These are phyloP conservation scores for Candida alai DNA, from an alignment of 805 yeast genomes.

Conservation along the genomic window DNA sequence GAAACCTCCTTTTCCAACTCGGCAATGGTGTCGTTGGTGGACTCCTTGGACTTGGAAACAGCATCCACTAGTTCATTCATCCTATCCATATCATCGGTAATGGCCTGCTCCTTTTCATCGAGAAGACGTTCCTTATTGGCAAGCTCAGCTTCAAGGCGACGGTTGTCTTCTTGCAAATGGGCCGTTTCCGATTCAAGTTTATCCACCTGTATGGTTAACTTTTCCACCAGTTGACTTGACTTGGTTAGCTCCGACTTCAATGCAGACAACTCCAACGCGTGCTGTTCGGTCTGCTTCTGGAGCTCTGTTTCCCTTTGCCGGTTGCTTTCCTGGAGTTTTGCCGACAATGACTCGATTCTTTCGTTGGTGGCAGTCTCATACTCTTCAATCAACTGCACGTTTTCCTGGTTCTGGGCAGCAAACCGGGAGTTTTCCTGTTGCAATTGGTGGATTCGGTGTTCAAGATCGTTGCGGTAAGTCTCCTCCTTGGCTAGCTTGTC, in stretches of 20 bases:
- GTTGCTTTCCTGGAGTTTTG: slow-evolving; percentile 4
- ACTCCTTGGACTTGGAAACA: slow-evolving; percentile 16
- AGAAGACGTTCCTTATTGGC: slow-evolving; percentile 1
- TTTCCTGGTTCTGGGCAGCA: slow-evolving; percentile 6
- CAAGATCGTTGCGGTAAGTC: slow-evolving; percentile 10
- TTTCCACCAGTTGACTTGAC: slow-evolving; percentile 4
- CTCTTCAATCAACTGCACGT: slow-evolving; percentile 10
- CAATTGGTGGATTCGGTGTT: slow-evolving; percentile 13
- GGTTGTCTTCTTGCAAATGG: slow-evolving; percentile 9
- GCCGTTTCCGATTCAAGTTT: slow-evolving; percentile 5
- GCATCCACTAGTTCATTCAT: slow-evolving; percentile 26
- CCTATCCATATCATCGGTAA: slow-evolving; percentile 27
- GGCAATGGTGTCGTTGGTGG: slow-evolving; percentile 2
- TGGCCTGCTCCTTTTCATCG: slow-evolving; percentile 28
- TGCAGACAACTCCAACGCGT: not conserved
- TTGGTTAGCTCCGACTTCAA: slow-evolving; percentile 1
- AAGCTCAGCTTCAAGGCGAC: slow-evolving; percentile 2
- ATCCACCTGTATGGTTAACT: slow-evolving; percentile 6
- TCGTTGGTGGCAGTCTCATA: slow-evolving; percentile 2
- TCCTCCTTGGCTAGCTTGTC: not conserved
- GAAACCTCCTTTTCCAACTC: slow-evolving; percentile 9
- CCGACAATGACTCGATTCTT: slow-evolving; percentile 6
- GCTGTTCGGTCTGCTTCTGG: slow-evolving; percentile 11
- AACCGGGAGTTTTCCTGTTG: slow-evolving; percentile 8
- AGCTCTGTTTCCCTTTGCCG: slow-evolving; percentile 3